Conservation (phyloP, 352 stramenopile genomes). For the Phytopythium delawarense region DNA sequence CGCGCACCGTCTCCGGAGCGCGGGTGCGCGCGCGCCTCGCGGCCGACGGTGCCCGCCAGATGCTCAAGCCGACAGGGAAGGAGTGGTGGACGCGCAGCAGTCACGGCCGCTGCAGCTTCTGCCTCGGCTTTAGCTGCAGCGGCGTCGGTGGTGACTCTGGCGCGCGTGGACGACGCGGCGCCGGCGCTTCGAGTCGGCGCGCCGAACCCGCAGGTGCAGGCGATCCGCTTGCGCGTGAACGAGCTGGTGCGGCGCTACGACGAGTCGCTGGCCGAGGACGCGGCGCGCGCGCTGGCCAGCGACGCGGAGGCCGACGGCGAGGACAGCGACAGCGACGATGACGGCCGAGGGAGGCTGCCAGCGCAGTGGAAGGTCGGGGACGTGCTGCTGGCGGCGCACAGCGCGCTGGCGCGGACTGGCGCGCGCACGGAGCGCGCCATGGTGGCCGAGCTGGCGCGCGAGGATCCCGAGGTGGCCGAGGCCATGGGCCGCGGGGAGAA, state of each 20-base stretch:
- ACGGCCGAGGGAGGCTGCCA: conserved; percentile 24
- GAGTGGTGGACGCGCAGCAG: too few relatives aligned
- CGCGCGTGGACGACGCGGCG: neutral
- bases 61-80: too few relatives aligned
- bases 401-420: conserved; percentile 47
- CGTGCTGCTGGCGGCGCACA: conserved; percentile 59
- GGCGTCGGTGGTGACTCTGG: neutral
- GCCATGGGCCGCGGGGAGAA: conserved; percentile 35
- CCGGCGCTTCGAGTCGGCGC: neutral
- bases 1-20: too few relatives aligned
- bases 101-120: too few relatives aligned
- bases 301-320: neutral
- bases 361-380: conserved; percentile 57
- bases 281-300: neutral
- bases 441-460: conserved; percentile 38
- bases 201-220: conserved; percentile 45
- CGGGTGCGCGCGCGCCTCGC: too few relatives aligned
- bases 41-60: too few relatives aligned
- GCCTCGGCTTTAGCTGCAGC: too few relatives aligned
- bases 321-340: conserved; percentile 18
- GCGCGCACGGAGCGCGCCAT: conserved; percentile 51
- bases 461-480: conserved; percentile 38
- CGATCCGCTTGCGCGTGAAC: conserved; percentile 64
- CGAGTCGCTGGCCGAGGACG: conserved; percentile 23
- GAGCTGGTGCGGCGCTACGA: conserved; percentile 69